These are phyloP conservation scores for Crithidia bombi DNA, from an alignment of 208 protist genomes.

Conservation along the genomic window DNA sequence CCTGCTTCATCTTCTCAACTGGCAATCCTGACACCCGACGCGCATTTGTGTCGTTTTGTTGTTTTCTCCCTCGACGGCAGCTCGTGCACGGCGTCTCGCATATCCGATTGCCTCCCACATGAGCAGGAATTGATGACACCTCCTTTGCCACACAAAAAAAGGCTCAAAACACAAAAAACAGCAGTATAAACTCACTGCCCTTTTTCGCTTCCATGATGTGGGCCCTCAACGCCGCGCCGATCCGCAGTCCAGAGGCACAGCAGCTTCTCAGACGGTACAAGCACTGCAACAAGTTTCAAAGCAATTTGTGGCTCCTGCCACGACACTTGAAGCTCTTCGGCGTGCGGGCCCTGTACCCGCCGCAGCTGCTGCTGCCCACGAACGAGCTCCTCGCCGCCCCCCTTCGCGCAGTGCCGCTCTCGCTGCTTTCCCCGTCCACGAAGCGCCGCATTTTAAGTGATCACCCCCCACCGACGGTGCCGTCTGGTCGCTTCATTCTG, in stretches of 20 bases:
- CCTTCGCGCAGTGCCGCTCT: conserved; percentile 38
- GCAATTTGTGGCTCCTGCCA: conserved; percentile 47
- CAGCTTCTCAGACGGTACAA: conserved; percentile 28
- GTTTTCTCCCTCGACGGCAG: too few relatives aligned
- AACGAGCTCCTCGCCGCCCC: conserved; percentile 15
- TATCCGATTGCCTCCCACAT: too few relatives aligned
- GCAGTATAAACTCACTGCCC: too few relatives aligned
- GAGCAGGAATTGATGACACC: too few relatives aligned
- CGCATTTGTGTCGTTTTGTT: too few relatives aligned
- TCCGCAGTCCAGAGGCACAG: conserved; percentile 30
- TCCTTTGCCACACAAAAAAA: too few relatives aligned
- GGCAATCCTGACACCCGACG: too few relatives aligned
- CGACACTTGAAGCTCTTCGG: conserved; percentile 38
- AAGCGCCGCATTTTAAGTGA: conserved; percentile 17
- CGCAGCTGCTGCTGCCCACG: conserved; percentile 33
- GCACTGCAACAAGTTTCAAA: conserved; percentile 32
- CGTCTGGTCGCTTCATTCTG: conserved; percentile 21
- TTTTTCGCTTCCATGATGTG: conserved; percentile 33
- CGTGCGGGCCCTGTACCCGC: conserved; percentile 18
- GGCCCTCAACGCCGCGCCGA: conserved; percentile 39
- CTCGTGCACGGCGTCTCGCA: too few relatives aligned
- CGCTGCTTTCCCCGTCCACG: conserved; percentile 6
- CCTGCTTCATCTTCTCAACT: too few relatives aligned
- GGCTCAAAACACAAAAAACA: too few relatives aligned
- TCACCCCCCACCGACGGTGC: conserved; percentile 22